These are phyloP conservation scores for Ceratocystis cacaofunesta DNA, from an alignment of 2,329 filamentous ascomycete species.

Conservation along the genomic window DNA sequence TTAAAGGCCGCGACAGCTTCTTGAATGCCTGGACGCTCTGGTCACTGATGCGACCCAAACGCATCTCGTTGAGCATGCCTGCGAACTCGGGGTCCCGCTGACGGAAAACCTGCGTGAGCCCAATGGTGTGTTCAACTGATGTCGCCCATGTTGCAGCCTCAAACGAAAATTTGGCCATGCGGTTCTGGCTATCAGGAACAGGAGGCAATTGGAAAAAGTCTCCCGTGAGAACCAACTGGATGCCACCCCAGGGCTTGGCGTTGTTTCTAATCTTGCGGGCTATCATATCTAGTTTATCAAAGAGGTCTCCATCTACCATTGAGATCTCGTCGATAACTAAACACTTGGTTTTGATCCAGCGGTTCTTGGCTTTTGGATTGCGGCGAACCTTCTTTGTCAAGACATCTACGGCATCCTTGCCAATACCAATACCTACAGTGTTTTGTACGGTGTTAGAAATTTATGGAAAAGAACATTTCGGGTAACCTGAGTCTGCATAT, in stretches of 20 bases:
- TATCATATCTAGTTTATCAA: constrained; percentile 87
- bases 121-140: constrained; percentile 88
- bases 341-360: constrained; percentile 79
- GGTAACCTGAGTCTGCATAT: neutral
- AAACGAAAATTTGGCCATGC: constrained; percentile 75
- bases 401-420: constrained; percentile 69
- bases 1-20: constrained; percentile 52
- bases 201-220: constrained; percentile 97
- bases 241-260: constrained; percentile 83
- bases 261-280: constrained; percentile 79
- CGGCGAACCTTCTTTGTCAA: constrained; percentile 82
- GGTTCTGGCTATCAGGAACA: constrained; percentile 59
- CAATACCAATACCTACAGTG: constrained; percentile 55
- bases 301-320: constrained; percentile 95
- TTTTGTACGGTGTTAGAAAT: constrained; percentile 1
- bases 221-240: constrained; percentile 87
- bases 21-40: constrained; percentile 65
- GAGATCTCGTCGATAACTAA: constrained; percentile 91
- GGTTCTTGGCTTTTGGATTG: constrained; percentile 72
- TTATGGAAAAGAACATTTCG: neutral
- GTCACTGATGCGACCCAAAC: constrained; percentile 66
- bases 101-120: constrained; percentile 87
- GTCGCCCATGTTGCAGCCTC: constrained; percentile 85
- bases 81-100: constrained; percentile 85
- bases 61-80: constrained; percentile 94